Conservation (phyloP, 140 eudicot genomes). For the Oenanthe javanica region DNA sequence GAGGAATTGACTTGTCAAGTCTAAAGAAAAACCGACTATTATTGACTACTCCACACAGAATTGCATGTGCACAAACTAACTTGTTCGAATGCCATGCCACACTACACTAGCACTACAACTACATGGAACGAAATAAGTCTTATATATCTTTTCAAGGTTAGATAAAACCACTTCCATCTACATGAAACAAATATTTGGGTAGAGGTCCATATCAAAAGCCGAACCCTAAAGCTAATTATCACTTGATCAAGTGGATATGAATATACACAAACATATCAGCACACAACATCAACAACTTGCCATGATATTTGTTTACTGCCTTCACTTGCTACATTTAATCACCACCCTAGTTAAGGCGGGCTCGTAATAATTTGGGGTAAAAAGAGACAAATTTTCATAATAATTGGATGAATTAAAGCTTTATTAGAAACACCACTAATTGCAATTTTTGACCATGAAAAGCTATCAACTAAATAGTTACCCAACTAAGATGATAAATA, state of each 20-base stretch:
- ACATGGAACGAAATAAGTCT: not conserved
- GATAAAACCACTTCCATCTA: not conserved
- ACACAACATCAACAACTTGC: not conserved
- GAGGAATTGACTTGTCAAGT: not conserved
- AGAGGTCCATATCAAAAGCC: slow-evolving; percentile 11
- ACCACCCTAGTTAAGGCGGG: not conserved
- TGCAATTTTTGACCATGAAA: not conserved
- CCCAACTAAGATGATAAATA: not conserved
- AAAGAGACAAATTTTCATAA: not conserved
- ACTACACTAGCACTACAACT: too few relatives aligned
- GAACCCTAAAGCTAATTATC: not conserved
- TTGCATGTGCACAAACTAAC: not conserved
- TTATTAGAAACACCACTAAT: not conserved
- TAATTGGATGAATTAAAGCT: not conserved
- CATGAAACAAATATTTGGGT: not conserved
- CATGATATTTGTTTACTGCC: not conserved
- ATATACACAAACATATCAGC: not conserved
- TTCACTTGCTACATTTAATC: not conserved
- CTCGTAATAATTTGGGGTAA: not conserved
- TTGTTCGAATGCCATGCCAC: not conserved
- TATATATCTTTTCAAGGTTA: not conserved
- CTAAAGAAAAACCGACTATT: too few relatives aligned
- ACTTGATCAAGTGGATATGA: not conserved
- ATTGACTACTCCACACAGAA: not conserved
- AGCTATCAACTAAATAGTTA: not conserved